Evolutionary conservation across 225 moss, liverwort and hornwort species (phyloP), one percentile per base, ranked within the genome.

Genomic region (Bryum argenteum): DNA sequence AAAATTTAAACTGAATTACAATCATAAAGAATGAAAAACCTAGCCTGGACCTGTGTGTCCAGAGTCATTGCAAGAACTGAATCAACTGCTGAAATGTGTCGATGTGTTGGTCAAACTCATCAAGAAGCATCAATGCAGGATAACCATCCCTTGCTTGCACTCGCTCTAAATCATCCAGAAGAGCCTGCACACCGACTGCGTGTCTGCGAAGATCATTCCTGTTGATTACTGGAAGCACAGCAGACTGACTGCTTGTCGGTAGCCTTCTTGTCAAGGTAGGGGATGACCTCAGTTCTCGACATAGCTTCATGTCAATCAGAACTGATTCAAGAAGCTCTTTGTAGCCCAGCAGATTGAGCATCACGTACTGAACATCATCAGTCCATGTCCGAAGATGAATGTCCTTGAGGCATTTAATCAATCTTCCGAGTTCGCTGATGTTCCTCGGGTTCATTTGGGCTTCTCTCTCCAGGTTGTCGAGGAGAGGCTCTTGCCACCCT

Each of bases 261-360:
- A 33, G 33, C 33, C 33, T 33, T 33, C 5, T 33, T 6, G 5
- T 33, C 5, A 6, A 33, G 33, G 33, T 33, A n/a, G 40, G 17
- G 5, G 28, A 28, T 28, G 28, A 28, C 5, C 28, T 28, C 71
- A 40, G 0, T 40, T 40, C 0, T 23, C 23, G 40, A 24, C 17
- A 62, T 4, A 0, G n/a, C 39, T 22, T 53, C 17, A 71, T n/a
- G 0, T 71, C 62, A 20, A 61, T 39, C 0, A 71, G n/a, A 23
- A 71, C 2, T n/a, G 17, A n/a, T 52, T 40, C n/a, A 1, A 62
- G 52, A 17, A 62, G 41, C 2, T 16, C 18, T 52, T 52, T 71
- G 52, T 22, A 71, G 23, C 41, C 61, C 9, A 17, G 5, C 11
- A 71, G 52, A 2, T 62, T 61, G 4, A 22, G 71, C 51, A 71